These are phyloP conservation scores for Volvox carteri DNA, from an alignment of 163 green algal genomes.

Conservation along the genomic window DNA sequence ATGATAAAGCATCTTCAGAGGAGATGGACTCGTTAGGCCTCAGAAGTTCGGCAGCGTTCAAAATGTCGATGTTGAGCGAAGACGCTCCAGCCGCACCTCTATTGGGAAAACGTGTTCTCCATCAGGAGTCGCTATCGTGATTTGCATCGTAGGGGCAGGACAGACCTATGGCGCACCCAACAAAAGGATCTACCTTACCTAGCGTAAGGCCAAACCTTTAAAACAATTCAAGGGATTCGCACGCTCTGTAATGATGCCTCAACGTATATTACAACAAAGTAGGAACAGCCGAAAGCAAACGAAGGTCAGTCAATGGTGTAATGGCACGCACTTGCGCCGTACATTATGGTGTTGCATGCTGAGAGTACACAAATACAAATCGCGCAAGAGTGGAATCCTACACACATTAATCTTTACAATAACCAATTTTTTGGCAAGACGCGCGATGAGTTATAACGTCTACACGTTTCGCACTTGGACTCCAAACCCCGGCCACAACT, in stretches of 20 bases:
- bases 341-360: neutral
- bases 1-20: neutral
- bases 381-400: no score
- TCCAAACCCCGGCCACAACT: no score
- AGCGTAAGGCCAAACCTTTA: neutral
- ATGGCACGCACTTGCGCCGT: neutral
- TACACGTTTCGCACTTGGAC: no score
- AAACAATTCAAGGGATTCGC: neutral
- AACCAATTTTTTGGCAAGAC: no score
- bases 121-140: conserved; percentile 37
- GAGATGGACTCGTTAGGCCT: neutral
- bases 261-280: neutral
- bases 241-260: neutral
- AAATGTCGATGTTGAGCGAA: neutral
- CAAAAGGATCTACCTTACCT: neutral
- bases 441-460: no score
- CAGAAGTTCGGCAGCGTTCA: neutral
- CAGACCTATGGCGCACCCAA: neutral
- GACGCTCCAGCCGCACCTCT: conserved; percentile 13
- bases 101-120: conserved; percentile 49
- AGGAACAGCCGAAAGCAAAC: neutral
- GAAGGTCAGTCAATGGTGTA: neutral
- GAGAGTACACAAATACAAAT: no score
- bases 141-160: neutral
- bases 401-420: no score